Evolutionary conservation across 192 early-diverging fungal species (phyloP), one percentile per base, ranked within the genome.

Genomic region (Coemansia sp.): DNA sequence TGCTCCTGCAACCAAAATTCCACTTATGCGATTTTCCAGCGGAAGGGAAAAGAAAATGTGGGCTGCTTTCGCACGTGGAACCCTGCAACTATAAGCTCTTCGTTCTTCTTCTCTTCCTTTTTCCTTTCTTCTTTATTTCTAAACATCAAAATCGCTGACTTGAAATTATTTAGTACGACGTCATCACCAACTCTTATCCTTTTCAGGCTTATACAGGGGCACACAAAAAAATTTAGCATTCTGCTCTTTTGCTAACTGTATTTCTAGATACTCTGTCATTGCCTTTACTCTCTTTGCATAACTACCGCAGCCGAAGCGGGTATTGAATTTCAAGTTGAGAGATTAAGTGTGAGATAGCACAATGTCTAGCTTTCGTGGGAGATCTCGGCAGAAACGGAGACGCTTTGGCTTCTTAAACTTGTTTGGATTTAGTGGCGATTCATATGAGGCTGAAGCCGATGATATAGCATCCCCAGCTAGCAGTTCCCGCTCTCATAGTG

Each of bases 361-460:
- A 40, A 15, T 15, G 11, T 40, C 39, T 6, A 40, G 39, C 39
- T 15, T 40, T 40, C 60, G 44, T 26, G 39, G 38, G 43, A 57
- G 66, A 65, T 65, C 61, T 16, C 55, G 55, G 37, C 26, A 62
- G 18, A 63, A 57, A 47, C 53, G 53, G 20, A 59, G 44, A 42
- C 65, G 65, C 20, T 75, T 75, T 55, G 72, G 72, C 36, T 60
- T 75, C 39, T 59, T 75, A 36, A 75, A 58, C 58, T 54, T 75
- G 23, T 75, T 75, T 65, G 72, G 72, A 7, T 69, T 75, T 28
- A 43, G 38, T 21, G 23, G 61, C 3, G 61, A 60, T 6, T 13
- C 57, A 6, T 59, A 39, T 15, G 60, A 57, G 15, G 43, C 42
- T 5, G 41, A 55, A 5, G 30, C 5, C 41, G 46, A 28, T 14